Evolutionary conservation across 2,329 filamentous ascomycete species (phyloP).

Genomic region (Coniochaeta sp.): DNA sequence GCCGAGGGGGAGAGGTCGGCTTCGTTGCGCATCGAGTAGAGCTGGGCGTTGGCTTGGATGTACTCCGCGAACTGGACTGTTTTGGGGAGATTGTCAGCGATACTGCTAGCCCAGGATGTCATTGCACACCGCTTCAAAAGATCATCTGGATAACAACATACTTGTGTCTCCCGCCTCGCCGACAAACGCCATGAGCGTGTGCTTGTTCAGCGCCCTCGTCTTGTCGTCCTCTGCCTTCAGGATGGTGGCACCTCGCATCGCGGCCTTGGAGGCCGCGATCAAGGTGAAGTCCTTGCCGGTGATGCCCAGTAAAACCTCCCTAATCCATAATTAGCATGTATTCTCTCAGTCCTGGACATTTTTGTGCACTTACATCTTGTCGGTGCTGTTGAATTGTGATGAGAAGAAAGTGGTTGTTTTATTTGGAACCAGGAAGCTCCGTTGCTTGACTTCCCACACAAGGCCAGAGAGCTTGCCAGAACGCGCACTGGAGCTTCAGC

Average conservation of each 20-base stretch:
- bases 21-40: constrained; percentile 98
- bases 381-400: constrained; percentile 8
- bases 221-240: constrained; percentile 96
- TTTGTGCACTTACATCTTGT: constrained; percentile 20
- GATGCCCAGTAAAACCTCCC: constrained; percentile 97
- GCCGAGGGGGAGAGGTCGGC: constrained; percentile 84
- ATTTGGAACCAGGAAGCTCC: not conserved
- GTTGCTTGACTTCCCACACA: not conserved
- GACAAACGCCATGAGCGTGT: constrained; percentile 90
- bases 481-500: constrained; percentile 5
- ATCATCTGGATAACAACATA: constrained; percentile 30
- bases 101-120: not conserved
- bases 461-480: constrained; percentile 1
- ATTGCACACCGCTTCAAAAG: constrained; percentile 2
- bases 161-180: constrained; percentile 95
- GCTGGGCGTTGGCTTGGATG: constrained; percentile 95
- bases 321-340: constrained; percentile 27
- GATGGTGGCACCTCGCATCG: constrained; percentile 94
- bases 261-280: constrained; percentile 94
- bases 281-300: constrained; percentile 99
- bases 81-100: constrained; percentile 9
- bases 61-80: constrained; percentile 98
- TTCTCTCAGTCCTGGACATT: no score
- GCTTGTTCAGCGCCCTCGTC: constrained; percentile 84
- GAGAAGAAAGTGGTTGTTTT: not conserved